Base-by-base conservation (phyloP, 495 filamentous ascomycete species). In the Podospora pseudopauciseta region DNA sequence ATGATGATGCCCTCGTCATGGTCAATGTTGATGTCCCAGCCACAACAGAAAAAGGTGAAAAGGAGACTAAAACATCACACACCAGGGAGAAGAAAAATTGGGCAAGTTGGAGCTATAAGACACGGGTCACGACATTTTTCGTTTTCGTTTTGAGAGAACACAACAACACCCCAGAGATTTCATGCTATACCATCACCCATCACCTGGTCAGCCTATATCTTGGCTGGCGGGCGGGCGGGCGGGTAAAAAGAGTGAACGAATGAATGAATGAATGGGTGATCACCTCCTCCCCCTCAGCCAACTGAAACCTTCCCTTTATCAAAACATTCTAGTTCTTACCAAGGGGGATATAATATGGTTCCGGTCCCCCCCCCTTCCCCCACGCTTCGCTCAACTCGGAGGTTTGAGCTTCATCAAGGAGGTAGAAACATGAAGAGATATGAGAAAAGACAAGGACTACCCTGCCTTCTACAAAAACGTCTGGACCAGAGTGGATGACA, bases 11-110 rank as follows among this genome's bases (percentile, higher is more conserved):
- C 15, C 15, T 49, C 39, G 13, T 49, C 39, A 49, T 49, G 7
- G 7, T 32, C 7, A 32, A 32, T 32, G 3, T 4, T 32, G 30
- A 32, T 32, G 30, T 20, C 54, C 54, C 19, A 56, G 16, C 55
- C 55, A 58, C 23, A 20, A 58, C 16, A 58, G n/a, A 20, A 70
- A 64, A 57, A 53, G 11, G 23, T 20, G n/a, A 58, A 2, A 39
- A 73, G 55, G 9, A 11, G 39, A 49, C 13, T 49, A 49, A 49
- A 49, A 49, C 39, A 49, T 32, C 30, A 39, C 15, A 49, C 9
- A 2, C 6, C 39, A 0, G 39, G 7, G 39, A 32, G 39, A 49
- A 13, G 7, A 16, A 16, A 13, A 49, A 2, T 5, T 49, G 2
- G 39, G 39, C 9, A 49, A 49, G 9, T 7, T 32, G 13, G 7